Evolutionary conservation across 148 eudicot genomes (phyloP), one percentile per base, ranked within the genome.

Genomic region (Salicornia ramosissima): DNA sequence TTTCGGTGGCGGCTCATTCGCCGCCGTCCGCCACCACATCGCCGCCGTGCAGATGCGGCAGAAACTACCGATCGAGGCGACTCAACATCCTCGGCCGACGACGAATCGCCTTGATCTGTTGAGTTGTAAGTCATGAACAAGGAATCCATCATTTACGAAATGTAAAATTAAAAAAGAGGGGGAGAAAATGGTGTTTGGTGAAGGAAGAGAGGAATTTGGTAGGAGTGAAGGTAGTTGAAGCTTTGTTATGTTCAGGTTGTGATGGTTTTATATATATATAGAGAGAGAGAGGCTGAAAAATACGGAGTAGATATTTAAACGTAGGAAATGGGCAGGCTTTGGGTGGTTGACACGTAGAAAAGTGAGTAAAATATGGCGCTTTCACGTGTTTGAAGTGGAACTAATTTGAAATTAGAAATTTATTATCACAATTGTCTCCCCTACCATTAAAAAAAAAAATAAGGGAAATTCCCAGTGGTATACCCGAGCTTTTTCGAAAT

Each of bases 41-140:
- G 13, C 12, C 36, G 21, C n/a, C 34, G 16, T 13, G 2, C 6
- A 13, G 43, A 29, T 1, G 65, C 70, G 21, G 62, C 72, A 12
- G 62, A 42, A 2, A 75, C 78, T 0, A 75, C 74, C 0, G 75
- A 71, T 10, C 71, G 25, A 22, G 79, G 75, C 33, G 79, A 76
- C 45, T 76, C 79, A 19, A 76, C 71, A 25, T 76, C 79, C 25
- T 71, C 79, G 19, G 71, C 69, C 15, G 74, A 65, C 1, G 74
- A 69, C 1, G 75, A 75, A 33, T 75, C 74, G 0, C 73, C 78
- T 5, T 69, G 73, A 4, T 75, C 73, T 1, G 72, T 39, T 0
- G 13, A 9, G 2, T 25, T 24, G 22, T 66, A 45, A 31, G 11
- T 26, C 12, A 18, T 14, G 15, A 16, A 34, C 16, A 39, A 24